These are phyloP conservation scores for Starmerella apicola DNA, from an alignment of 805 yeast genomes.

Conservation along the genomic window DNA sequence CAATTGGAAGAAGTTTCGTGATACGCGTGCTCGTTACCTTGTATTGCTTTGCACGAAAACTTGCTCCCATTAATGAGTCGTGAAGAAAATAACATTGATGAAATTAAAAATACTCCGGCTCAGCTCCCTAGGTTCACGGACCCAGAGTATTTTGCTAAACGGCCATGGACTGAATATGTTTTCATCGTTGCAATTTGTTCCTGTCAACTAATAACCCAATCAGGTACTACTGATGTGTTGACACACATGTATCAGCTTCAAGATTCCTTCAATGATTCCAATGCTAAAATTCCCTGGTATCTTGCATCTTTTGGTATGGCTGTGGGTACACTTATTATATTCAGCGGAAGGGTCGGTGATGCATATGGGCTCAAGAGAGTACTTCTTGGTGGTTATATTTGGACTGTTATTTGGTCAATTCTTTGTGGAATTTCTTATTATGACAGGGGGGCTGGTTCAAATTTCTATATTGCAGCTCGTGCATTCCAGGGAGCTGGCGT, in stretches of 20 bases:
- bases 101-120: no score
- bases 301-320: conserved; percentile 60
- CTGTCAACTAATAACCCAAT: conserved; percentile 33
- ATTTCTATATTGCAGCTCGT: conserved; percentile 32
- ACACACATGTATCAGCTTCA: conserved; percentile 26
- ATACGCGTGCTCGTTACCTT: no score
- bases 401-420: conserved; percentile 47
- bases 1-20: no score
- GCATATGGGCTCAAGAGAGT: conserved; percentile 48
- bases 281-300: conserved; percentile 41
- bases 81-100: no score
- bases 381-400: conserved; percentile 42
- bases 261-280: conserved; percentile 23
- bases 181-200: conserved; percentile 22
- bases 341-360: conserved; percentile 63
- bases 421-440: conserved; percentile 48
- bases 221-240: conserved; percentile 28
- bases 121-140: conserved; percentile 15
- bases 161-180: conserved; percentile 10
- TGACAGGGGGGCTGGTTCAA: conserved; percentile 24
- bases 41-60: no score
- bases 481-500: conserved; percentile 57
- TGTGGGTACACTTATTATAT: conserved; percentile 58
- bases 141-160: conserved; percentile 11
- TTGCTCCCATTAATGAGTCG: no score